Percentiles rank a stretch among this genome's conserved stretches.
Conservation (phyloP, 768 basidiomycete species). For the Suillus paluster region DNA sequence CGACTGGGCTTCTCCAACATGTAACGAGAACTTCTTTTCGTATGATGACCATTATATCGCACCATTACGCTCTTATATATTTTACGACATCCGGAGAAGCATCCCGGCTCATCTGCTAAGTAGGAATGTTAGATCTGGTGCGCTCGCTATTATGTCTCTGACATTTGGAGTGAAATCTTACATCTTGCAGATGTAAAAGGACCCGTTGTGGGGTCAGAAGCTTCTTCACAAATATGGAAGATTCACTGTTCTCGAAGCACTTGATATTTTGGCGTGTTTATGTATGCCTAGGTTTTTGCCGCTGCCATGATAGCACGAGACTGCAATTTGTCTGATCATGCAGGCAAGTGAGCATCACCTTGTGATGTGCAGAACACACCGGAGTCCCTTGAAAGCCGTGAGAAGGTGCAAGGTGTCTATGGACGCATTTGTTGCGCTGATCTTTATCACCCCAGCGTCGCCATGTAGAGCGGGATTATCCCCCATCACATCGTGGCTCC, state of each 20-base stretch:
- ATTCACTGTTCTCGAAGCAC: slow-evolving; percentile 1
- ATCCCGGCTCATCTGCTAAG: background rate
- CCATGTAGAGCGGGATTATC: background rate
- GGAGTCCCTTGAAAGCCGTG: background rate
- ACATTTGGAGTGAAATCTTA: background rate
- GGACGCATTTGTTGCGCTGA: background rate
- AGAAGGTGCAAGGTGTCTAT: background rate
- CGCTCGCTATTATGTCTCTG: background rate
- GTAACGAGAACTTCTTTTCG: slow-evolving; percentile 2
- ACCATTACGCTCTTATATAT: background rate
- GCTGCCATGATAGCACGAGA: background rate
- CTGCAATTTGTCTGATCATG: background rate
- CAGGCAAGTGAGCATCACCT: background rate
- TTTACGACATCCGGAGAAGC: background rate
- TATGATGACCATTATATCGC: background rate
- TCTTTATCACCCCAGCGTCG: slow-evolving; percentile 3
- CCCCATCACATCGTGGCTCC: background rate
- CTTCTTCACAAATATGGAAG: background rate
- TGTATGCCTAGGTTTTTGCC: background rate
- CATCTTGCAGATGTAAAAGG: background rate
- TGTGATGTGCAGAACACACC: background rate
- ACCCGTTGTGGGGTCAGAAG: slow-evolving; percentile 1
- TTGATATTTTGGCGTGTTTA: slow-evolving; percentile 6
- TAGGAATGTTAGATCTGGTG: slow-evolving; percentile 4
- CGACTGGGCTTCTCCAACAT: slow-evolving; percentile 1